A percentile compares a stretch with the other conserved stretches of the same genome.
Evolutionary conservation across 1,284 basidiomycete genomes (phyloP).

Genomic region (Ceratorhiza oryzae-sativae): DNA sequence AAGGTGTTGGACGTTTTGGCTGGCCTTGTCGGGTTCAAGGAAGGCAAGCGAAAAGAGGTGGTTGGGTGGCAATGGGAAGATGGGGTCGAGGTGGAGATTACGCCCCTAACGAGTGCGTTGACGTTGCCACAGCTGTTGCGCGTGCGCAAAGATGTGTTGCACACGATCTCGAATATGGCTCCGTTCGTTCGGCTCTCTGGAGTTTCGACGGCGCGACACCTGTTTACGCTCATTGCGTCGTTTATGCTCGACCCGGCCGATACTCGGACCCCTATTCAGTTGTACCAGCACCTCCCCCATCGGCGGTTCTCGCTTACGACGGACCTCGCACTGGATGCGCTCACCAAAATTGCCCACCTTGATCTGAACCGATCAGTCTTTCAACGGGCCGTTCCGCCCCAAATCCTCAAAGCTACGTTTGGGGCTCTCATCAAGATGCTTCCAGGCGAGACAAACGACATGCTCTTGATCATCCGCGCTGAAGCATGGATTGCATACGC

Average conservation of each 20-base stretch:
- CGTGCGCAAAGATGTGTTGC: conserved; percentile 79
- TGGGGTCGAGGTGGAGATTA: conserved; percentile 16
- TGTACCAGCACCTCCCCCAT: conserved; percentile 44
- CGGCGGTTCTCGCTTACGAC: conserved; percentile 59
- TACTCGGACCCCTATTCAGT: conserved; percentile 48
- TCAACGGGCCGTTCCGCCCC: conserved; percentile 63
- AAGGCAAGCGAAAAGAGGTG: conserved; percentile 46
- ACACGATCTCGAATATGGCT: conserved; percentile 74
- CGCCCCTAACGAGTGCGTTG: conserved; percentile 60
- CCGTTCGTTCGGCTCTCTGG: conserved; percentile 26
- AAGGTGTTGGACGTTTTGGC: conserved; percentile 61
- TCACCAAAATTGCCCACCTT: conserved; percentile 75
- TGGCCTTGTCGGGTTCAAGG: conserved; percentile 53
- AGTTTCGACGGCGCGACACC: conserved; percentile 57
- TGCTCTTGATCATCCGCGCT: conserved; percentile 65
- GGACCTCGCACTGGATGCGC: conserved; percentile 83
- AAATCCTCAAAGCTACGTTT: conserved; percentile 69
- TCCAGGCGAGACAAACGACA: conserved; percentile 80
- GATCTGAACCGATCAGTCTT: conserved; percentile 85
- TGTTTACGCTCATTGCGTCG: conserved; percentile 75
- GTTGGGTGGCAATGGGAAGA: conserved; percentile 51
- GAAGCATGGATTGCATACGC: conserved; percentile 76
- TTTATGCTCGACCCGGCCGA: conserved; percentile 69
- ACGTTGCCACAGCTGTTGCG: conserved; percentile 75
- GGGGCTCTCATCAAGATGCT: conserved; percentile 79